Percentiles rank a stretch among this genome's conserved stretches.
These are phyloP conservation scores for Daedaleopsis sinensis DNA, from an alignment of 768 basidiomycete genomes.

Conservation along the genomic window DNA sequence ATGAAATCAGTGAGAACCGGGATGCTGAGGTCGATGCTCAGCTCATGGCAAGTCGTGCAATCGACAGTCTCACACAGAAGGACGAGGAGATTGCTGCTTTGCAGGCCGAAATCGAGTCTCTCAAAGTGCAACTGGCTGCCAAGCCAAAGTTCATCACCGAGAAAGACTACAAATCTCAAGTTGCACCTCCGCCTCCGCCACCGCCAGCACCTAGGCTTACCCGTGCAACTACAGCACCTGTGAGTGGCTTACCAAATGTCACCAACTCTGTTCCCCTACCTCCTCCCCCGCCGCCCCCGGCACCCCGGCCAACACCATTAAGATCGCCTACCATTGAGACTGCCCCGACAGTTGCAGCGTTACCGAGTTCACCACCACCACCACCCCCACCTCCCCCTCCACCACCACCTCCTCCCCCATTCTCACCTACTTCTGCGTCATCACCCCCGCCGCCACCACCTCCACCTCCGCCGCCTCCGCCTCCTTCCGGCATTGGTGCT, in stretches of 20 bases:
- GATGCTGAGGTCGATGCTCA: slow-evolving; percentile 64
- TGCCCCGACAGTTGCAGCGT: background rate
- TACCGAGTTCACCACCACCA: background rate
- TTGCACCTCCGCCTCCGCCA: slow-evolving; percentile 67
- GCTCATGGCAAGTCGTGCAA: slow-evolving; percentile 66
- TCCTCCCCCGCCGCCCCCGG: slow-evolving; percentile 7
- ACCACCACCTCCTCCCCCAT: slow-evolving; percentile 32
- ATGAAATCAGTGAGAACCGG: slow-evolving; percentile 33
- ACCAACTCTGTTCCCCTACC: slow-evolving; percentile 2
- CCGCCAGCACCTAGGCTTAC: slow-evolving; percentile 50
- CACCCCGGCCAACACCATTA: background rate
- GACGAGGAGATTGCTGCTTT: slow-evolving; percentile 66
- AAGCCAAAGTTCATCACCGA: slow-evolving; percentile 59
- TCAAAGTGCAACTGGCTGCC: slow-evolving; percentile 53
- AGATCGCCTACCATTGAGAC: background rate
- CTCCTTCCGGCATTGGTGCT: slow-evolving; percentile 28
- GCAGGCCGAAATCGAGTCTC: slow-evolving; percentile 47
- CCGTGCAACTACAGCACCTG: slow-evolving; percentile 22
- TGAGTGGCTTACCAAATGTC: slow-evolving; percentile 7
- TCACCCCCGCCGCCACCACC: slow-evolving; percentile 28
- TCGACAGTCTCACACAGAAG: slow-evolving; percentile 69
- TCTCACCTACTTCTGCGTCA: slow-evolving; percentile 38
- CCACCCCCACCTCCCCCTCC: slow-evolving; percentile 28
- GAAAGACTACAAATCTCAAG: slow-evolving; percentile 70
- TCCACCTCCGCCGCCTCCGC: slow-evolving; percentile 36